A percentile compares a stretch with the other conserved stretches of the same genome.
These are phyloP conservation scores for Diplosphaera chodatii DNA, from an alignment of 139 green algal genomes.

Conservation along the genomic window DNA sequence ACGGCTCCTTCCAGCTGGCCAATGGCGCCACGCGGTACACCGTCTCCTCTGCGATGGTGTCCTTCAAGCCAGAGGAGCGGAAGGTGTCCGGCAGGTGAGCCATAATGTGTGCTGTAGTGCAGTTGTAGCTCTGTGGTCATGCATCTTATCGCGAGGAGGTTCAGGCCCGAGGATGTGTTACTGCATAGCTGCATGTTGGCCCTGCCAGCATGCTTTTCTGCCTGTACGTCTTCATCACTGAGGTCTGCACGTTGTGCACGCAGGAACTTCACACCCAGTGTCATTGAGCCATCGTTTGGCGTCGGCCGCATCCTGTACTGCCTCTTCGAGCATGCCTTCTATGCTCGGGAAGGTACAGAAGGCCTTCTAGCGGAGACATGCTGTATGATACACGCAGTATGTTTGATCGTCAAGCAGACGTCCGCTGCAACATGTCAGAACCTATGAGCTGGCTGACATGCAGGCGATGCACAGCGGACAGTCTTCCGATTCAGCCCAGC, in stretches of 20 bases:
- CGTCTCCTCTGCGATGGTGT: conserved; percentile 53
- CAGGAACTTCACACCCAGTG: conserved; percentile 78
- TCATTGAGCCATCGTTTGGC: conserved; percentile 99
- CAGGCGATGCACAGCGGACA: conserved; percentile 51
- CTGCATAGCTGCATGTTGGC: too few species aligned
- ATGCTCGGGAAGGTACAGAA: conserved; percentile 68
- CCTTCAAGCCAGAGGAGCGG: conserved; percentile 64
- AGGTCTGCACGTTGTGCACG: neutral
- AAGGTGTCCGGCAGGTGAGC: conserved; percentile 52
- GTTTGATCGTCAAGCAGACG: too few species aligned
- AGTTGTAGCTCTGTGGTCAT: neutral
- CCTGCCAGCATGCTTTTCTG: too few species aligned
- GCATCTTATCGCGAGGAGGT: neutral
- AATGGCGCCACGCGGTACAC: conserved; percentile 20
- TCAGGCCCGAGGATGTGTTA: too few species aligned
- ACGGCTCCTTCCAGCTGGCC: conserved; percentile 21
- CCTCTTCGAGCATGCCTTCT: conserved; percentile 97
- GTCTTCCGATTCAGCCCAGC: conserved; percentile 83
- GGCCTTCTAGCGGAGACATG: too few species aligned
- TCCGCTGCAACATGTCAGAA: neutral
- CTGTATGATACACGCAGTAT: too few species aligned
- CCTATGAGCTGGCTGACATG: neutral
- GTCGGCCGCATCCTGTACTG: conserved; percentile 98
- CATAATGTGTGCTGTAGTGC: too few species aligned
- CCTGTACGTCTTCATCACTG: too few species aligned